Conservation (phyloP, 2,329 filamentous ascomycete genomes). For the Talaromyces sp. region DNA sequence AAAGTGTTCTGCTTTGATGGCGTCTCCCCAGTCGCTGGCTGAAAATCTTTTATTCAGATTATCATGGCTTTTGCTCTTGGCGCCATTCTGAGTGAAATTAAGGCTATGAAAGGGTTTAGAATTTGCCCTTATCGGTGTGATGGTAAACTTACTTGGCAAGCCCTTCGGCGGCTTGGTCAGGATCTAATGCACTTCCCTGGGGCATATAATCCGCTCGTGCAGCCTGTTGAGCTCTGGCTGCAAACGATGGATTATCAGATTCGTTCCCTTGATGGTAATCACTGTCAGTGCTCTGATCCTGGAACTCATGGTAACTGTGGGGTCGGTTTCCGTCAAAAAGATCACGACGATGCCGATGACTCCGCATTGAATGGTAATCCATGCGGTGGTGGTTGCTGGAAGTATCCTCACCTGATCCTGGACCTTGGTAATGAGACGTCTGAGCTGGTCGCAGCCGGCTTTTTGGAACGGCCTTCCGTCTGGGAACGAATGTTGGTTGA, state of each 20-base stretch:
- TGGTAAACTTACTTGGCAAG: conserved; percentile 1
- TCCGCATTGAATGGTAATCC: conserved; percentile 15
- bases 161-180: conserved; percentile 5
- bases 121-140: not conserved
- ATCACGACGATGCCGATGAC: conserved; percentile 16
- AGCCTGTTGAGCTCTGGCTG: conserved; percentile 11
- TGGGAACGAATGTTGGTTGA: conserved; percentile 19
- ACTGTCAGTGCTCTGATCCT: conserved; percentile 28
- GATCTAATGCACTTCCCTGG: not conserved
- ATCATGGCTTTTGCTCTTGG: conserved; percentile 35
- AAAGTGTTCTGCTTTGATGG: conserved; percentile 39
- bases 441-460: conserved; percentile 34
- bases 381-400: conserved; percentile 18
- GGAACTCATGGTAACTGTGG: conserved; percentile 20
- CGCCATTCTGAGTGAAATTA: conserved; percentile 18
- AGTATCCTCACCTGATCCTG: conserved; percentile 33
- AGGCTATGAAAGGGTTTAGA: conserved; percentile 7
- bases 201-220: not conserved
- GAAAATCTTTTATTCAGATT: conserved; percentile 40
- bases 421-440: conserved; percentile 26
- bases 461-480: conserved; percentile 42
- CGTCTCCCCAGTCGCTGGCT: conserved; percentile 40
- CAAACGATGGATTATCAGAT: conserved; percentile 26
- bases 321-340: conserved; percentile 22
- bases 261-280: conserved; percentile 27